Conservation (phyloP, 306 rosid genomes). For the Mimosa pudica region DNA sequence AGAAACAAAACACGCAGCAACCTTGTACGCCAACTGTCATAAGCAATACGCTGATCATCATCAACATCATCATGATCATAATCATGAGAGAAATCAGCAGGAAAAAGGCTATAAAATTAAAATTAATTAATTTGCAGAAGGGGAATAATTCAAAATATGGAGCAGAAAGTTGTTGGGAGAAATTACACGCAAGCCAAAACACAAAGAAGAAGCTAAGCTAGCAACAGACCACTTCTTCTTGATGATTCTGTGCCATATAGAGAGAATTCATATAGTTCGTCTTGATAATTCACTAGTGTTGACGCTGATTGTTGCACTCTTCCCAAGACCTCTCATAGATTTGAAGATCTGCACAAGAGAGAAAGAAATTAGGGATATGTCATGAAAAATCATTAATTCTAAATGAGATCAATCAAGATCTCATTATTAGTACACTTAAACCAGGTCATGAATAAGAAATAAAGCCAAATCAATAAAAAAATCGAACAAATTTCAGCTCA, state of each 20-base stretch:
- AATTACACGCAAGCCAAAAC: not conserved
- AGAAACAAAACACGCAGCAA: constrained; percentile 47
- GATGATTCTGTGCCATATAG: constrained; percentile 27
- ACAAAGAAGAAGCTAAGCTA: constrained; percentile 33
- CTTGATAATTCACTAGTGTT: constrained; percentile 40
- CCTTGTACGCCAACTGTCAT: constrained; percentile 43
- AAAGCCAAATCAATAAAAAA: not conserved
- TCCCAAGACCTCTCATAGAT: constrained; percentile 57
- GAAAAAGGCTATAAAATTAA: not conserved
- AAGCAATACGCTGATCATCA: constrained; percentile 33
- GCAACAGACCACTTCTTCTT: constrained; percentile 14
- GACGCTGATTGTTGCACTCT: constrained; percentile 49
- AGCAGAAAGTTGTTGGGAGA: constrained; percentile 38
- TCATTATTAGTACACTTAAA: too few relatives aligned
- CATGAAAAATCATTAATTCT: not conserved
- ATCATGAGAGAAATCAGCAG: constrained; percentile 35
- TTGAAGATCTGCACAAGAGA: constrained; percentile 41
- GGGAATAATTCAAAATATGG: constrained; percentile 34
- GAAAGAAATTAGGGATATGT: constrained; percentile 29
- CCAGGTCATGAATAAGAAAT: not conserved
- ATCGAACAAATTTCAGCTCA: not conserved
- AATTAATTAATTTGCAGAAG: constrained; percentile 5
- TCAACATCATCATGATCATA: not conserved
- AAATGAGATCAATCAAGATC: too few relatives aligned
- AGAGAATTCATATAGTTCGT: constrained; percentile 32